Conservation (phyloP, 192 early-diverging fungal species). For the Geranomyces variabilis region DNA sequence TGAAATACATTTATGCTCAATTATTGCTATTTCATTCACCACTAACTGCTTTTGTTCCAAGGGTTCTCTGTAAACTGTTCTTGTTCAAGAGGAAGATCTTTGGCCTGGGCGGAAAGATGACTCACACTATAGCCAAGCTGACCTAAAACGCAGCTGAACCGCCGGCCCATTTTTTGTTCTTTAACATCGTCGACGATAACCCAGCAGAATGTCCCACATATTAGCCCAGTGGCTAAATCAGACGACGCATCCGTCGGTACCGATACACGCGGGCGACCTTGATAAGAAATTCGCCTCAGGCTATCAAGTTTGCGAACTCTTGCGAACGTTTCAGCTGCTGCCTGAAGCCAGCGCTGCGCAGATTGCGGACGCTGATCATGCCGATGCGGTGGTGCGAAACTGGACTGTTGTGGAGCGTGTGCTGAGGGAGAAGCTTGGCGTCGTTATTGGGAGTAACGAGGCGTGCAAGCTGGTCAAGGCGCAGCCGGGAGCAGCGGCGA, state of each 20-base stretch:
- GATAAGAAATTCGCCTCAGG: conserved; percentile 44
- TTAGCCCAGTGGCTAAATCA: conserved; percentile 46
- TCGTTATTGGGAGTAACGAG: conserved; percentile 39
- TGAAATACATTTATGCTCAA: no score
- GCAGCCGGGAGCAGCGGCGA: conserved; percentile 47
- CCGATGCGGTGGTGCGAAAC: conserved; percentile 52
- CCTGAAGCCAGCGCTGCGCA: not conserved
- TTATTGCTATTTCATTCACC: no score
- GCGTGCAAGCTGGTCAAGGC: conserved; percentile 50
- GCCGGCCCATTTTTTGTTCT: no score
- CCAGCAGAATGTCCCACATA: conserved; percentile 39
- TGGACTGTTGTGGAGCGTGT: conserved; percentile 47
- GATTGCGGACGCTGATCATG: not conserved
- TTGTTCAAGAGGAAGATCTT: no score
- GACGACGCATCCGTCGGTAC: not conserved
- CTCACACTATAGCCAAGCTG: no score
- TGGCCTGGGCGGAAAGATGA: no score
- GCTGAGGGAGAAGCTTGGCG: conserved; percentile 48
- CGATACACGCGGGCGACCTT: conserved; percentile 29
- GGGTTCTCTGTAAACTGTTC: no score
- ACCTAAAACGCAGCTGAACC: no score
- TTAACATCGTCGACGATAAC: no score
- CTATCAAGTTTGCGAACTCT: conserved; percentile 43
- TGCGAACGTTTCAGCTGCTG: conserved; percentile 28
- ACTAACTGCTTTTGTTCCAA: no score